Conservation (phyloP, 176 grass and related monocot genomes). For the Cymbopogon citratus region DNA sequence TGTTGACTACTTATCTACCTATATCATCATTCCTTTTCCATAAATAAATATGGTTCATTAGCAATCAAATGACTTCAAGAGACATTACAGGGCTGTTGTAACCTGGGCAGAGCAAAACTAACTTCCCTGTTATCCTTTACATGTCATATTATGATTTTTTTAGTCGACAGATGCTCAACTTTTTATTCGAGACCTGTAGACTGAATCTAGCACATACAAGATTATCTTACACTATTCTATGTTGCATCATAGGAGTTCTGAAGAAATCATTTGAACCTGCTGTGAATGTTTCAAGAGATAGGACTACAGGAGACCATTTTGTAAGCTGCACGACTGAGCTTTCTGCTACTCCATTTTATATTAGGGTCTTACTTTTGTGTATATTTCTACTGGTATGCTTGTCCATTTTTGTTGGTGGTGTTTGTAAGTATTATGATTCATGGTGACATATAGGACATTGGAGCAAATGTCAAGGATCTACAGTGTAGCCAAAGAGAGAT, state of each 20-base stretch:
- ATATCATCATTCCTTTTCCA: background rate
- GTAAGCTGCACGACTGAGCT: conserved; percentile 37
- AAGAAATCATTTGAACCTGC: conserved; percentile 47
- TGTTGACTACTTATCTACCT: background rate
- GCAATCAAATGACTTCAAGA: conserved; percentile 5
- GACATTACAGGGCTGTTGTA: background rate
- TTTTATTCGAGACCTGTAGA: background rate
- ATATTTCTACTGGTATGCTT: background rate
- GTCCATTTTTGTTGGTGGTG: conserved; percentile 10
- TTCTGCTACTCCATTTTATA: conserved; percentile 21
- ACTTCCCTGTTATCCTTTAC: background rate
- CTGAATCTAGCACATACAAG: background rate
- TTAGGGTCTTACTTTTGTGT: background rate
- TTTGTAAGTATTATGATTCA: conserved; percentile 10
- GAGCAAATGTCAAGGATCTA: conserved; percentile 37
- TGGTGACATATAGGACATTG: conserved; percentile 50
- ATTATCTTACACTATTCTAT: background rate
- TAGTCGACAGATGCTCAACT: background rate
- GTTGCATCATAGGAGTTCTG: conserved; percentile 47
- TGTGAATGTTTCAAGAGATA: conserved; percentile 31
- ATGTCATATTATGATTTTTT: conserved; percentile 20
- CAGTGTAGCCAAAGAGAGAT: conserved; percentile 37
- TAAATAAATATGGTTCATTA: background rate
- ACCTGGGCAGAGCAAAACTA: background rate
- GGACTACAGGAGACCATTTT: conserved; percentile 5